Percentiles rank a stretch among this genome's conserved stretches.
Evolutionary conservation across 2,329 filamentous ascomycete genomes (phyloP).

Genomic region (Alternaria metachromatica): DNA sequence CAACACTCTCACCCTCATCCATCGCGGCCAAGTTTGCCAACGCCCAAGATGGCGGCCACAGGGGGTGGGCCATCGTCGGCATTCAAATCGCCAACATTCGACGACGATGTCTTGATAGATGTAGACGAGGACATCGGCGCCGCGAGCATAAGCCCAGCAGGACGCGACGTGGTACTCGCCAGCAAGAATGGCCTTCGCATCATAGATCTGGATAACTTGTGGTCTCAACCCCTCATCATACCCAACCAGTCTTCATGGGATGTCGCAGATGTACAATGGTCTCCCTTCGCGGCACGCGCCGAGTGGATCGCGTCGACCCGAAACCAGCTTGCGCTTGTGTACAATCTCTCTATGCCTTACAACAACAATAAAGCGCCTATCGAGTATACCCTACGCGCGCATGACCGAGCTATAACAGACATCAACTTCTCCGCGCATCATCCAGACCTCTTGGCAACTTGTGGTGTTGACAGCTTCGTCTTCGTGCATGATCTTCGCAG

Average conservation of each 20-base stretch:
- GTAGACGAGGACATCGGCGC: slow-evolving; percentile 82
- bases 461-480: slow-evolving; percentile 90
- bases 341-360: slow-evolving; percentile 75
- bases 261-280: slow-evolving; percentile 96
- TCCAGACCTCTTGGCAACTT: slow-evolving; percentile 86
- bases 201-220: slow-evolving; percentile 89
- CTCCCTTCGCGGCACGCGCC: slow-evolving; percentile 85
- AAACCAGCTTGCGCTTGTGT: slow-evolving; percentile 92
- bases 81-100: slow-evolving; percentile 87
- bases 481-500: slow-evolving; percentile 89
- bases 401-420: slow-evolving; percentile 88
- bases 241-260: slow-evolving; percentile 91
- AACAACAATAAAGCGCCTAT: slow-evolving; percentile 73
- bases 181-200: slow-evolving; percentile 86
- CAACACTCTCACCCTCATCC: slow-evolving; percentile 7
- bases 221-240: slow-evolving; percentile 83
- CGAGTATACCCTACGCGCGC: slow-evolving; percentile 85
- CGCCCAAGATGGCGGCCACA: slow-evolving; percentile 27
- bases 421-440: slow-evolving; percentile 96
- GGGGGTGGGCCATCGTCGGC: slow-evolving; percentile 57
- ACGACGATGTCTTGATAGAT: slow-evolving; percentile 81
- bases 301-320: slow-evolving; percentile 95
- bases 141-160: slow-evolving; percentile 89
- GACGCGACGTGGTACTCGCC: slow-evolving; percentile 87
- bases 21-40: slow-evolving; percentile 1